Conservation (phyloP, 495 filamentous ascomycete genomes). For the Daldinia loculata region DNA sequence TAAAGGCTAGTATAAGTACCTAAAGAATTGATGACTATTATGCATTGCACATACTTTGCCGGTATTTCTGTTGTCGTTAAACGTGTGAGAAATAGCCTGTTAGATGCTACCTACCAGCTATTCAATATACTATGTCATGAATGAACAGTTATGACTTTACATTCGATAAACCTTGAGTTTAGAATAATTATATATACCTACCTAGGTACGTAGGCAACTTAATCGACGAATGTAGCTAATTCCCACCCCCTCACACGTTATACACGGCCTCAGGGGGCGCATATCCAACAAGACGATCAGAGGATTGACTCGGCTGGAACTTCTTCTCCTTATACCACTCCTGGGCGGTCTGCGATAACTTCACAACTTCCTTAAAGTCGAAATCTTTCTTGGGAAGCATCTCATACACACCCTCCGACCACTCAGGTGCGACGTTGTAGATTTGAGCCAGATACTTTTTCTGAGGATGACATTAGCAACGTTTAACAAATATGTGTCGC, state of each 20-base stretch:
- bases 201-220: no score
- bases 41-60: not conserved
- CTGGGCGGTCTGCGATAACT: constrained; percentile 49
- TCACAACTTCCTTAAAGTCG: constrained; percentile 52
- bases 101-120: not conserved
- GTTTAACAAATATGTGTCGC: not conserved
- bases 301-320: constrained; percentile 44
- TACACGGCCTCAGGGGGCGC: constrained; percentile 33
- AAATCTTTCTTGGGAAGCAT: constrained; percentile 55
- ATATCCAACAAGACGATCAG: constrained; percentile 27
- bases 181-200: no score
- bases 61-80: not conserved
- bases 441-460: constrained; percentile 64
- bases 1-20: no score
- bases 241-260: constrained; percentile 6
- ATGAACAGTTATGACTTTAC: no score
- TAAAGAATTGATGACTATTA: not conserved
- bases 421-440: constrained; percentile 60
- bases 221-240: not conserved
- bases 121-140: no score
- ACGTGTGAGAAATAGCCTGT: no score
- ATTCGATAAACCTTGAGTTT: no score
- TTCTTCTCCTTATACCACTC: constrained; percentile 56
- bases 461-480: constrained; percentile 43
- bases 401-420: constrained; percentile 58